phyloP scores from a whole-genome alignment of 2,329 filamentous ascomycete species.

The Ophiognomonia clavigignenti-juglandacearum region DNA sequence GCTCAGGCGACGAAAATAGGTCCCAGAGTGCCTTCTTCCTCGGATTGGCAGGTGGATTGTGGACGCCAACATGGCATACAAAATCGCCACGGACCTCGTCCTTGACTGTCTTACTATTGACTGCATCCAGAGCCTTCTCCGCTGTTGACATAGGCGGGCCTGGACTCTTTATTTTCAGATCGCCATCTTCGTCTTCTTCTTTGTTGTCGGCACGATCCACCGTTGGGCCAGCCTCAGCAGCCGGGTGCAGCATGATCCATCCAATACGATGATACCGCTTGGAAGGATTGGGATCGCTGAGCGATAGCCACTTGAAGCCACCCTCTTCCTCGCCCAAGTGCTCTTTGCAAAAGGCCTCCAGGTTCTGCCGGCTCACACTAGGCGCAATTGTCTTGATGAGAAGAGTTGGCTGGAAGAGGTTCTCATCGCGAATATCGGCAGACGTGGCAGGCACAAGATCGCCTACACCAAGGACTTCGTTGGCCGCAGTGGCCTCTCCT shows the following conservation, averaged over 20 bases:
- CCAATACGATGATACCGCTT: constrained; percentile 98
- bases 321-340: constrained; percentile 86
- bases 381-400: constrained; percentile 98
- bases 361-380: constrained; percentile 87
- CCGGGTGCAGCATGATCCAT: constrained; percentile 93
- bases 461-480: constrained; percentile 87
- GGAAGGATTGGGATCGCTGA: constrained; percentile 93
- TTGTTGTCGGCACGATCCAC: constrained; percentile 70
- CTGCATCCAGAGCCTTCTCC: constrained; percentile 84
- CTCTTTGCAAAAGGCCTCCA: constrained; percentile 92
- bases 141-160: constrained; percentile 54
- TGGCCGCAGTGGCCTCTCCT: constrained; percentile 84
- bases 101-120: constrained; percentile 96
- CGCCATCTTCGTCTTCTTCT: constrained; percentile 59
- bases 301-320: constrained; percentile 90
- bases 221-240: constrained; percentile 59
- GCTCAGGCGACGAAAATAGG: constrained; percentile 88
- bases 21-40: constrained; percentile 97
- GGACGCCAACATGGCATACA: constrained; percentile 93
- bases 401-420: constrained; percentile 81
- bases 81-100: constrained; percentile 93
- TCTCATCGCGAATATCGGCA: constrained; percentile 85
- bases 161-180: constrained; percentile 48
- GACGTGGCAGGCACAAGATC: constrained; percentile 81
- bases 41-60: constrained; percentile 79